Evolutionary conservation across 768 basidiomycete genomes (phyloP).

Genomic region (Boletus edulis): DNA sequence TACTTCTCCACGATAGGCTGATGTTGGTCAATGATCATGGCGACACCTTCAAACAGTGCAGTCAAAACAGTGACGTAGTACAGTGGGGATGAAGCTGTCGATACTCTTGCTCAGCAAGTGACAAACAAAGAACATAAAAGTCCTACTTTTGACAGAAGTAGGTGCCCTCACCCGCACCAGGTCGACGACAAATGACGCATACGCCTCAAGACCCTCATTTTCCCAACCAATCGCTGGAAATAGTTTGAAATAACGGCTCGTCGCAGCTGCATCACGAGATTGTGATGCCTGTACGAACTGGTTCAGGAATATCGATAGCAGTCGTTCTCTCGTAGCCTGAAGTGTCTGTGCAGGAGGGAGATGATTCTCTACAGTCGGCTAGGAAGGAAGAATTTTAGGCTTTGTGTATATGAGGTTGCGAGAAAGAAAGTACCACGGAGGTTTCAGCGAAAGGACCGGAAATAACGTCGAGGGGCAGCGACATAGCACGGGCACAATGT

Average conservation of each 20-base stretch:
- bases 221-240: slow-evolving; percentile 97
- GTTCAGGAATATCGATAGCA: slow-evolving; percentile 74
- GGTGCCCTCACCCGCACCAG: slow-evolving; percentile 79
- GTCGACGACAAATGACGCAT: slow-evolving; percentile 90
- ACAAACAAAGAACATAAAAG: slow-evolving; percentile 5
- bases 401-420: not conserved
- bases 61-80: slow-evolving; percentile 92
- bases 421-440: slow-evolving; percentile 66
- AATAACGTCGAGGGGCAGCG: slow-evolving; percentile 73
- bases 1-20: slow-evolving; percentile 98
- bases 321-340: slow-evolving; percentile 64
- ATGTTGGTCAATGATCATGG: slow-evolving; percentile 95
- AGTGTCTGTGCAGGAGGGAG: slow-evolving; percentile 84
- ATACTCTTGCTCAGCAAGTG: slow-evolving; percentile 4
- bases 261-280: slow-evolving; percentile 79
- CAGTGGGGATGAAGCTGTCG: slow-evolving; percentile 81
- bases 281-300: slow-evolving; percentile 82
- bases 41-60: slow-evolving; percentile 91
- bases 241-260: slow-evolving; percentile 93
- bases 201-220: slow-evolving; percentile 84
- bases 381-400: not conserved
- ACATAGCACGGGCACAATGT: slow-evolving; percentile 89
- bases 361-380: slow-evolving; percentile 92
- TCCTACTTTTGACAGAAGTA: slow-evolving; percentile 76
- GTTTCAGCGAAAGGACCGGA: slow-evolving; percentile 82